Evolutionary conservation across 2,329 filamentous ascomycete genomes (phyloP), one percentile per base, ranked within the genome.

Genomic region (Corinectria fuckeliana): DNA sequence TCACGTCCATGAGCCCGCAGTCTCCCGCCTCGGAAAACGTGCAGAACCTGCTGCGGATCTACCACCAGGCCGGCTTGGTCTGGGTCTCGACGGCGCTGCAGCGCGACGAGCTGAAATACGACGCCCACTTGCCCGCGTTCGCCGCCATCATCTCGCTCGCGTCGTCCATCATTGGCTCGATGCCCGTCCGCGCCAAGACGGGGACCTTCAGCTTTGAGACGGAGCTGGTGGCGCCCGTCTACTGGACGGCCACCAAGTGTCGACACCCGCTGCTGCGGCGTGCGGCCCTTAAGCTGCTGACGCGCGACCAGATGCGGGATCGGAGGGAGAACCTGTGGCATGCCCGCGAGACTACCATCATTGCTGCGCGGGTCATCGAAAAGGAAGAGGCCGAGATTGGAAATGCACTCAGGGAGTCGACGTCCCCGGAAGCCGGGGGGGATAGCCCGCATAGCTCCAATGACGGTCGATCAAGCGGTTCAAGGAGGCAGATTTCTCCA

Each of bases 311-410:
- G 41, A 67, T 74, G 48, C 66, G 65, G 14, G 64, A 74, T 28
- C 68, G 77, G 4, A 66, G 74, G 6, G 79, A 81, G 60, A 78
- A 78, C 32, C 53, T 80, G 0, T 81, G 78, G 76, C 71, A 75
- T 3, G 69, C 71, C 0, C 67, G 71, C 6, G 67, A 71, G 39
- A 69, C 75, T 42, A 69, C 74, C 0, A 65, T 67, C 9, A 71
- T 79, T 3, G 76, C 74, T 1, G 66, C 67, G 7, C 68, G 74
- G 3, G 66, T 76, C n/a, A 75, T 79, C 1, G 64, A 74, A 42
- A 56, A 78, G 1, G 77, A 80, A 50, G 76, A 79, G 47, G 61
- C 58, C 2, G 51, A 50, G 1, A 7, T 52, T 2, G 50, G 47
- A 1, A 25, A 30, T 6, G n/a, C 3, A 26, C 28, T 20, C 5